Percentiles rank a stretch among this genome's conserved stretches.
These are phyloP conservation scores for Solanum chilense DNA, from an alignment of 257 asterid species.

Conservation along the genomic window DNA sequence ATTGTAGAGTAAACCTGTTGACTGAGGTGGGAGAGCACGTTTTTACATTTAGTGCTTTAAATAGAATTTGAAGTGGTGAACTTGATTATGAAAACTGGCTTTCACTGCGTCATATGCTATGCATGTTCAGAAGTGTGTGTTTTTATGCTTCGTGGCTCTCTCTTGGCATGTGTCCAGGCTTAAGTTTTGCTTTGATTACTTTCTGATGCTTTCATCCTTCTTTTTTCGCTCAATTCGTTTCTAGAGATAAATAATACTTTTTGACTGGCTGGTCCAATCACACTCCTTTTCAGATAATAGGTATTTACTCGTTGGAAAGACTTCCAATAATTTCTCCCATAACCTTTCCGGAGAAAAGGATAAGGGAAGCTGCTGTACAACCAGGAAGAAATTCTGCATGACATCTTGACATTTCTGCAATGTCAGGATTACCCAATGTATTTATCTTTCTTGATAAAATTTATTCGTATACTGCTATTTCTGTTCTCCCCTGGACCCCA, in stretches of 20 bases:
- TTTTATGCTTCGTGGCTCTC: background rate
- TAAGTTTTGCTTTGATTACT: background rate
- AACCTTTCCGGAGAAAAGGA: conserved; percentile 28
- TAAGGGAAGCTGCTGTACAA: conserved; percentile 36
- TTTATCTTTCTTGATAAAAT: conserved; percentile 9
- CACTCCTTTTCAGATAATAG: conserved; percentile 19
- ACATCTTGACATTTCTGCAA: conserved; percentile 58
- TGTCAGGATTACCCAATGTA: conserved; percentile 95
- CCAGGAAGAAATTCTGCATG: conserved; percentile 50
- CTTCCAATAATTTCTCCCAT: conserved; percentile 15
- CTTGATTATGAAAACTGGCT: background rate
- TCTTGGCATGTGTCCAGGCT: background rate
- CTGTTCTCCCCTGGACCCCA: background rate
- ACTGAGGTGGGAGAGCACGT: background rate
- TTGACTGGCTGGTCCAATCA: conserved; percentile 9
- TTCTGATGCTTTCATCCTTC: background rate
- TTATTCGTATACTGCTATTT: background rate
- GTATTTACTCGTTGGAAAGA: conserved; percentile 18
- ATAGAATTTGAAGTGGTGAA: background rate
- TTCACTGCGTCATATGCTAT: background rate
- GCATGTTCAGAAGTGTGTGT: background rate
- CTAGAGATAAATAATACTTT: background rate
- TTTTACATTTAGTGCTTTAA: background rate
- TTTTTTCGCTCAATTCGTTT: background rate
- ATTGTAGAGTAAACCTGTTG: background rate